Percentiles rank a stretch among this genome's conserved stretches.
phyloP scores from a whole-genome alignment of 352 stramenopile species.

The Thraustochytrium aureum region DNA sequence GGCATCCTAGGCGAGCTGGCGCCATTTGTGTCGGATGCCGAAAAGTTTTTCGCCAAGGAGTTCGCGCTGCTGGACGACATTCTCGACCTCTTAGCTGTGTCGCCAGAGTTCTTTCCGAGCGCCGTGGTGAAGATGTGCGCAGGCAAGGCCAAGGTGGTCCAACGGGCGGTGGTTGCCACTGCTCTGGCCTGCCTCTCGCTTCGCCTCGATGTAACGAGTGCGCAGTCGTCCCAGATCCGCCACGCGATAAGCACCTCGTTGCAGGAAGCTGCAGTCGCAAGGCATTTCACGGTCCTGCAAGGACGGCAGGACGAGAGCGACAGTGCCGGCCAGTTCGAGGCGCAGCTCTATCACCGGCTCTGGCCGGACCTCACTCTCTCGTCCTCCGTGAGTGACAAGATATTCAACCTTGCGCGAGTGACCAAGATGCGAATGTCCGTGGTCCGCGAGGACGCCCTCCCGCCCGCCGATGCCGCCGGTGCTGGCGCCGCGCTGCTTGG shows the following conservation, averaged over 20 bases:
- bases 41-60: constrained; percentile 1
- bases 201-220: not conserved
- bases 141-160: not conserved
- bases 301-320: not conserved
- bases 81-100: constrained; percentile 21
- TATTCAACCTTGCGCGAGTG: not conserved
- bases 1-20: constrained; percentile 12
- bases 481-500: not conserved
- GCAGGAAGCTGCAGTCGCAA: not conserved
- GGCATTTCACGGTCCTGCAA: not conserved
- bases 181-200: constrained; percentile 28
- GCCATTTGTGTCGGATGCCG: not conserved
- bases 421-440: not conserved
- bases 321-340: not conserved
- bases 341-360: constrained; percentile 4
- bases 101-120: constrained; percentile 40
- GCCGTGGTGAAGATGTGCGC: constrained; percentile 31
- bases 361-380: constrained; percentile 5
- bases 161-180: constrained; percentile 33
- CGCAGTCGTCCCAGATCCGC: constrained; percentile 4
- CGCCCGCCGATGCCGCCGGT: too few relatives aligned
- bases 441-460: not conserved
- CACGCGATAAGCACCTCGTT: constrained; percentile 26
- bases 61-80: constrained; percentile 3
- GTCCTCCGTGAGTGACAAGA: not conserved